These are phyloP conservation scores for Candida sanyaensis DNA, from an alignment of 1,139 yeast species.

Conservation along the genomic window DNA sequence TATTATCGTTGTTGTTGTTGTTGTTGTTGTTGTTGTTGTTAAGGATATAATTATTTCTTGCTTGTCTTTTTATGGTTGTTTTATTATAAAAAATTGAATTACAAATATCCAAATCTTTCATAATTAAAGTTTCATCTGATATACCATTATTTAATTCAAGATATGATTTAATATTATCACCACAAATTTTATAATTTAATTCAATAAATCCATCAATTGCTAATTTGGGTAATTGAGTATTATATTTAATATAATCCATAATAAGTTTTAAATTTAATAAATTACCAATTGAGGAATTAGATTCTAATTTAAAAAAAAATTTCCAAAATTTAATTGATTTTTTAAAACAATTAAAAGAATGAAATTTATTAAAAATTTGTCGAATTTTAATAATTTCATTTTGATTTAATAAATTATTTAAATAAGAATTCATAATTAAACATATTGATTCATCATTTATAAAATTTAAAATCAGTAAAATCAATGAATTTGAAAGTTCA, in stretches of 20 bases:
- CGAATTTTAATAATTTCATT: conserved; percentile 12
- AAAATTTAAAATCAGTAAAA: conserved; percentile 16
- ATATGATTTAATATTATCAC: conserved; percentile 25
- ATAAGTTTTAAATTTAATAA: conserved; percentile 44
- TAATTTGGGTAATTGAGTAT: conserved; percentile 49
- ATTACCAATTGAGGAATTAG: conserved; percentile 29
- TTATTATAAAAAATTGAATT: conserved; percentile 29
- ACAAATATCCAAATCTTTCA: conserved; percentile 26
- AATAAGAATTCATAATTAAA: conserved; percentile 23
- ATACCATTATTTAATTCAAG: conserved; percentile 16
- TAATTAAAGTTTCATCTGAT: conserved; percentile 24
- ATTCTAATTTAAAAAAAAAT: conserved; percentile 55
- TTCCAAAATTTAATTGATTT: conserved; percentile 56
- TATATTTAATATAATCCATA: conserved; percentile 40
- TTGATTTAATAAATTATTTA: conserved; percentile 14
- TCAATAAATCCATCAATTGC: conserved; percentile 42
- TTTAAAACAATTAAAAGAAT: conserved; percentile 36
- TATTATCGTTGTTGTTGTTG: no score
- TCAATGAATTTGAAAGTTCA: conserved; percentile 10
- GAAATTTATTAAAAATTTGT: conserved; percentile 39
- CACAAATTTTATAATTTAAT: conserved; percentile 21
- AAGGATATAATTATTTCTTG: conserved; percentile 20
- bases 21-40: conserved; percentile 16
- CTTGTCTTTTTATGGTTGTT: conserved; percentile 25
- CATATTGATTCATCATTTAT: conserved; percentile 36